Evolutionary conservation across 208 protist genomes (phyloP).

Genomic region (Leptomonas pyrrhocoris): DNA sequence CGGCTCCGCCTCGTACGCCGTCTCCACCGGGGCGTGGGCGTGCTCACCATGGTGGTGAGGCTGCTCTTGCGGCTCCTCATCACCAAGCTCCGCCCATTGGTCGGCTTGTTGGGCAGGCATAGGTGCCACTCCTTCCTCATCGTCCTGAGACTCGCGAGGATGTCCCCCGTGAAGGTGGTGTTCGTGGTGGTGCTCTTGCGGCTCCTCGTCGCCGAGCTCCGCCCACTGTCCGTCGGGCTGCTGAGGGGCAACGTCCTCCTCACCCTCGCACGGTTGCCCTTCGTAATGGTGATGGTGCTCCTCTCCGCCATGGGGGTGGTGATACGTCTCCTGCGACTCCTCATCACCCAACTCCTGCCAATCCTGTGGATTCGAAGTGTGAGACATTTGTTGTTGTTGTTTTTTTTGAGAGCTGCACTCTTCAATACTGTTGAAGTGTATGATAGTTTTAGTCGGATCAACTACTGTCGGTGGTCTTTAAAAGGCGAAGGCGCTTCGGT

Average conservation of each 20-base stretch:
- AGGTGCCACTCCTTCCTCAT: not conserved
- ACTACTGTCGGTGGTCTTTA: too few relatives aligned
- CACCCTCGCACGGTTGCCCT: too few relatives aligned
- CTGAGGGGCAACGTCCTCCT: too few relatives aligned
- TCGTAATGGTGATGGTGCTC: too few relatives aligned
- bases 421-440: too few relatives aligned
- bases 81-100: constrained; percentile 2
- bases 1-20: constrained; percentile 3
- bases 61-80: constrained; percentile 1
- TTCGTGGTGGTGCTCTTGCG: not conserved
- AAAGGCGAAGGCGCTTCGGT: too few relatives aligned
- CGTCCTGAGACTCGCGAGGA: not conserved
- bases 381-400: too few relatives aligned
- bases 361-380: too few relatives aligned
- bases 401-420: too few relatives aligned
- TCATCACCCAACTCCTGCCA: constrained; percentile 14
- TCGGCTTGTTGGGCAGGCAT: not conserved
- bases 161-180: not conserved
- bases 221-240: too few relatives aligned
- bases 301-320: too few relatives aligned
- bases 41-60: not conserved
- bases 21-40: not conserved
- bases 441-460: too few relatives aligned
- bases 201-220: not conserved
- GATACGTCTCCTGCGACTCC: not conserved